These are phyloP conservation scores for Apophysomyces elegans DNA, from an alignment of 371 early-diverging fungal species.

Conservation along the genomic window DNA sequence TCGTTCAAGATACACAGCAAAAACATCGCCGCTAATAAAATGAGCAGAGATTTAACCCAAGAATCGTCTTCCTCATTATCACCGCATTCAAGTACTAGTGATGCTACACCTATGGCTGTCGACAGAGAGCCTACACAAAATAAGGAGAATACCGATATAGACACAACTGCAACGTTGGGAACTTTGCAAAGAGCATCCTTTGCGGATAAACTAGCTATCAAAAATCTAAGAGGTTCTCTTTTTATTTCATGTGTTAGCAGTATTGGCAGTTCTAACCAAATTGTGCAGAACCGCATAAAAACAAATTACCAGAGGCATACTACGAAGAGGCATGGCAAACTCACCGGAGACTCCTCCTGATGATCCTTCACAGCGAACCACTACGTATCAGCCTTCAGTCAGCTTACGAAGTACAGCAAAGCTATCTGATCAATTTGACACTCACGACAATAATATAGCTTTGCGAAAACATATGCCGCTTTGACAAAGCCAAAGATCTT, in stretches of 20 bases:
- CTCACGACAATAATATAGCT: conserved; percentile 31
- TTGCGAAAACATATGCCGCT: conserved; percentile 81
- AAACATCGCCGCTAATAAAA: conserved; percentile 15
- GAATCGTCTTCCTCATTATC: background rate
- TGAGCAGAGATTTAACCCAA: conserved; percentile 14
- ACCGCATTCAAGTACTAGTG: background rate
- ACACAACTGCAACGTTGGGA: conserved; percentile 16
- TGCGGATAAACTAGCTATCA: conserved; percentile 59
- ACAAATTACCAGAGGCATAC: conserved; percentile 66
- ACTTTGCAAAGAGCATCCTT: conserved; percentile 22
- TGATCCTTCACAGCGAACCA: conserved; percentile 61
- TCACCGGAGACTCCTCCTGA: conserved; percentile 63
- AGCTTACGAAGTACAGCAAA: conserved; percentile 65
- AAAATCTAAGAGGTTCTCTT: conserved; percentile 63
- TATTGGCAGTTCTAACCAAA: background rate
- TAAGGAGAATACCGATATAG: background rate
- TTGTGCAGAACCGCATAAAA: conserved; percentile 45
- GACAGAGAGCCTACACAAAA: conserved; percentile 2
- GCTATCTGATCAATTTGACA: background rate
- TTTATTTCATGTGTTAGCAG: background rate
- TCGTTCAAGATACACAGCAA: conserved; percentile 13
- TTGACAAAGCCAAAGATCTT: conserved; percentile 67
- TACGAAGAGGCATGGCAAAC: conserved; percentile 66
- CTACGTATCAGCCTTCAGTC: conserved; percentile 73
- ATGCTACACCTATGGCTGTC: conserved; percentile 16